Base-by-base conservation (phyloP, 805 yeast species). In the Ogataea polymorpha region DNA sequence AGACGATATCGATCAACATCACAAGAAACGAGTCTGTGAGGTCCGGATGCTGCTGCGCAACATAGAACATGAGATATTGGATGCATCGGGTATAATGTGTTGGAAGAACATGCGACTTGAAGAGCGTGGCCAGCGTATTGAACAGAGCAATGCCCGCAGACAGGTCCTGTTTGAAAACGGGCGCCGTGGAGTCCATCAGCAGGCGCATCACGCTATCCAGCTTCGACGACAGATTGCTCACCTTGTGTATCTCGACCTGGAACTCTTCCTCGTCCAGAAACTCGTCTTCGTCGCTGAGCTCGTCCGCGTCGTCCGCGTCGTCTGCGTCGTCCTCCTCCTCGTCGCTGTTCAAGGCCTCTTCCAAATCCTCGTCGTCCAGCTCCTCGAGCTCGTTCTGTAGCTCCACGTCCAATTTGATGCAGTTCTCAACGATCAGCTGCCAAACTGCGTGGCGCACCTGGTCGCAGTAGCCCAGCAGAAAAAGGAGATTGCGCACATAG, bases 41-140 rank as follows among this genome's bases (percentile, higher is more conserved):
- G 55, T 86, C 95, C 4, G 82, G 79, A 54, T 86, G 86, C 44
- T 80, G 78, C 61, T 90, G 97, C 7, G 95, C 79, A 17, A 83
- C 72, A 49, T 81, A 81, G 63, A 91, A 91, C 61, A 90, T 62
- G 18, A 90, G 67, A 58, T 85, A 91, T 63, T 91, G 99, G 16
- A 87, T 81, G 29, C 89, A 82, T 55, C 86, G 80, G 10, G 98
- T 91, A 60, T 84, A 83, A 62, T 90, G 96, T 2, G 99, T 93
- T 17, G 97, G 95, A 46, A 91, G 68, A 28, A 93, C 76, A 52
- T 87, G 93, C 1, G 88, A 74, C 55, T 80, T 81, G 71, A 91
- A 91, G 18, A 86, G 68, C 1, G 90, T 77, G 1, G 85, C 76
- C 41, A 93, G 67, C 2, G 86, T 82, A 50, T 82, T 82, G 66